These are phyloP conservation scores for Neurospora sp. DNA, from an alignment of 495 filamentous ascomycete species.

Conservation along the genomic window DNA sequence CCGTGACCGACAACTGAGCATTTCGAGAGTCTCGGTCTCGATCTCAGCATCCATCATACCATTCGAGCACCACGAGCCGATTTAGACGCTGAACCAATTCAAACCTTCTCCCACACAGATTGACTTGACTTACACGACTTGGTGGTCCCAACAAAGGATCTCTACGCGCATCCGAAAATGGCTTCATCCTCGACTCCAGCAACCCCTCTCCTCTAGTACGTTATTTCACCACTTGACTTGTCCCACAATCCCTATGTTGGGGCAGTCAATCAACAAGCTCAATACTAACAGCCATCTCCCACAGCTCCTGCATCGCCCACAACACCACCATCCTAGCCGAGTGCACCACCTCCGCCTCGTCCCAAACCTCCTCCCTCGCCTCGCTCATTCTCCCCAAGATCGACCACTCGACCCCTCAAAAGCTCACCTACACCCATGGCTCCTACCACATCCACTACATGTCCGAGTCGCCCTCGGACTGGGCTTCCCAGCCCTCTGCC, in stretches of 20 bases:
- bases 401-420: conserved; percentile 65
- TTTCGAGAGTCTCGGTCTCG: background rate
- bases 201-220: conserved; percentile 74
- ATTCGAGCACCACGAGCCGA: background rate
- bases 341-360: conserved; percentile 70
- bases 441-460: conserved; percentile 93
- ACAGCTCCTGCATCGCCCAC: conserved; percentile 82
- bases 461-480: conserved; percentile 65
- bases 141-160: background rate
- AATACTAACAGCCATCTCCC: conserved; percentile 12
- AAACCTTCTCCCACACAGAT: background rate
- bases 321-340: conserved; percentile 86
- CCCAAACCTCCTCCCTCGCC: conserved; percentile 71
- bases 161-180: conserved; percentile 34
- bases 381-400: conserved; percentile 96
- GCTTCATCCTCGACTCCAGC: conserved; percentile 69
- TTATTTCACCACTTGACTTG: conserved; percentile 7
- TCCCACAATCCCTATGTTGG: background rate
- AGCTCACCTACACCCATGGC: conserved; percentile 89
- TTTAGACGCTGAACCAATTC: background rate
- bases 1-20: background rate
- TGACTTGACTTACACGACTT: background rate
- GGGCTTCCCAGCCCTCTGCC: conserved; percentile 24
- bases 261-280: background rate
- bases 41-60: background rate